Conservation (phyloP, 352 stramenopile species). For the Pythium brassicae region DNA sequence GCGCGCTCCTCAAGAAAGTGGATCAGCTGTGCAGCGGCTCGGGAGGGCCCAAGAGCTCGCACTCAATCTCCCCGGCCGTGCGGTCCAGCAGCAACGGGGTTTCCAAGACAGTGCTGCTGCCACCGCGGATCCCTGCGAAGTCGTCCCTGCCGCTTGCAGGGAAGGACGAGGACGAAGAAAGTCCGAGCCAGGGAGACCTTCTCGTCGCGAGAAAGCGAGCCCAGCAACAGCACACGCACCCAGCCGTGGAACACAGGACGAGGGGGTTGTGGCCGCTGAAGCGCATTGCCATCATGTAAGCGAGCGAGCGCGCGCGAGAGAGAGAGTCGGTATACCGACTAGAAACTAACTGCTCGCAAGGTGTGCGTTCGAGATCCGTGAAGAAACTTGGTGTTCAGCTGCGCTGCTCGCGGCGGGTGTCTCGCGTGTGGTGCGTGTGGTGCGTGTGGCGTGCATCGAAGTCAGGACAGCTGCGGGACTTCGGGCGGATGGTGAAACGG, state of each 20-base stretch:
- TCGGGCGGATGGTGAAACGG: too few relatives aligned
- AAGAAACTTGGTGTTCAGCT: too few relatives aligned
- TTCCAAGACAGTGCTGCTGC: conserved; percentile 2
- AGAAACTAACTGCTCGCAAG: too few relatives aligned
- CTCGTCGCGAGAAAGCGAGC: conserved; percentile 3
- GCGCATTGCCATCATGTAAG: conserved; percentile 5
- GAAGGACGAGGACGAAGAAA: neutral
- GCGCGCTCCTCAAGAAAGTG: conserved; percentile 11
- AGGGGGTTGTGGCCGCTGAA: conserved; percentile 9
- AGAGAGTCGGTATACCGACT: too few relatives aligned
- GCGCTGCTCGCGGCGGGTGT: too few relatives aligned
- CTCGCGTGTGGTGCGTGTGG: too few relatives aligned
- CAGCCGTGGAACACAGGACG: neutral
- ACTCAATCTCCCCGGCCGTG: conserved; percentile 5
- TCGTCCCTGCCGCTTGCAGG: neutral
- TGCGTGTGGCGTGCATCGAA: too few relatives aligned
- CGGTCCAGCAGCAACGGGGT: neutral
- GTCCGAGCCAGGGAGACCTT: conserved; percentile 9
- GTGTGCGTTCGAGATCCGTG: too few relatives aligned
- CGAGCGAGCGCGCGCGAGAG: neutral
- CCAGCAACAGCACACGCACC: neutral
- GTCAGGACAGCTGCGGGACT: too few relatives aligned
- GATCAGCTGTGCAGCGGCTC: conserved; percentile 5
- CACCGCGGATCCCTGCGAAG: conserved; percentile 13
- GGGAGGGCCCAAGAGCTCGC: conserved; percentile 7